A percentile compares a stretch with the other conserved stretches of the same genome.
Evolutionary conservation across 2,329 filamentous ascomycete species (phyloP).

Genomic region (Aspergillus persii): DNA sequence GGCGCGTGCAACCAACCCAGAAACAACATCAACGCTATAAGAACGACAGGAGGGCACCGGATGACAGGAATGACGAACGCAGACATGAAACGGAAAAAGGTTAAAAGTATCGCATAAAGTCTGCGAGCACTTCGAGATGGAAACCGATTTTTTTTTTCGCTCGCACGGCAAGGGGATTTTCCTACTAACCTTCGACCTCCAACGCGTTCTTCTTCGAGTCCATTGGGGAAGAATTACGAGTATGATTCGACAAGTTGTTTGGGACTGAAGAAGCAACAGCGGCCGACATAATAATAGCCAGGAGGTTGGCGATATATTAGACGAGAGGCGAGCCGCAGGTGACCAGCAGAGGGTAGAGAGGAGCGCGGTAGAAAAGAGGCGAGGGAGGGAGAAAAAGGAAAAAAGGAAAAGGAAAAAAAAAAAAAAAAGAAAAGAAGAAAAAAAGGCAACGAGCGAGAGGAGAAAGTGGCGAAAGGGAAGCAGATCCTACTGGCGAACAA

Average conservation of each 20-base stretch:
- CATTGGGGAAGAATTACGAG: constrained; percentile 41
- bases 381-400: constrained; percentile 22
- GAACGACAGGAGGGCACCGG: constrained; percentile 1
- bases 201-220: constrained; percentile 41
- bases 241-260: constrained; percentile 25
- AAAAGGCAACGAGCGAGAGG: constrained; percentile 16
- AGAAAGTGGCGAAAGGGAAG: constrained; percentile 11
- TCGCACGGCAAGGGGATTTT: constrained; percentile 8
- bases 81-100: constrained; percentile 1
- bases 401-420: constrained; percentile 11
- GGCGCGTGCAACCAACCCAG: constrained; percentile 34
- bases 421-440: constrained; percentile 10
- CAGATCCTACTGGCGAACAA: constrained; percentile 10
- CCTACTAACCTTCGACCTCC: constrained; percentile 41
- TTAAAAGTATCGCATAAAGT: constrained; percentile 13
- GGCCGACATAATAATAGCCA: constrained; percentile 37
- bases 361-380: constrained; percentile 11
- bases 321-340: constrained; percentile 16
- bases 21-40: constrained; percentile 13
- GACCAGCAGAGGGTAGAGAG: constrained; percentile 16
- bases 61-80: neutral
- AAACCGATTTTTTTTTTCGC: neutral
- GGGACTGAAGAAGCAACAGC: constrained; percentile 38
- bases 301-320: constrained; percentile 16
- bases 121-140: constrained; percentile 3